Base-by-base conservation (phyloP, 1,139 yeast species). In the Pichia kudriavzevii region DNA sequence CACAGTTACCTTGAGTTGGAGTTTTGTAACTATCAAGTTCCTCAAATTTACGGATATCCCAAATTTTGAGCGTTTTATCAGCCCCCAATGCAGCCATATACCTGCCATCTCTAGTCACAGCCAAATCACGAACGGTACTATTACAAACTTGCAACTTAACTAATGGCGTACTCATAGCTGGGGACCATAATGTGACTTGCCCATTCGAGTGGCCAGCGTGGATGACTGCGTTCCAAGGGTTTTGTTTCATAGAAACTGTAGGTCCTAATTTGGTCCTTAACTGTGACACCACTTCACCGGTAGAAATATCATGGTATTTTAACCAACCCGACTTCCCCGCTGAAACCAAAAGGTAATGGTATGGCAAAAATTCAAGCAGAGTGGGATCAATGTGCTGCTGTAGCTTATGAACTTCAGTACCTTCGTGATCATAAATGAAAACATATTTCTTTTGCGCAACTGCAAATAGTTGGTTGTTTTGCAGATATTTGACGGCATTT, bases 361-460 rank as follows among this genome's bases (percentile, higher is more conserved):
- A 91, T 1, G 97, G 97, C 45, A 93, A 67, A 53, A 85, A 93
- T 46, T 88, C 95, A 52, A 93, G 63, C 38, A 73, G 65, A 10
- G 91, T 84, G 15, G 79, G 79, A 47, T 88, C 98, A 25, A 87
- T 67, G 54, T 91, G 98, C 54, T 84, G 91, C 50, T 82, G 83
- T 59, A 93, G 66, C 52, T 94, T 75, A 59, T 93, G 99, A 42
- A 93, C 64, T 66, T 93, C 99, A 32, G 80, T 70, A 19, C 99
- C 99, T 44, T 78, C 75, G 47, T 80, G 79, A 58, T 91, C 96
- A 57, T 93, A 93, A 28, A 93, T 83, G 55, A 79, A 93, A 1
- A 94, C 83, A 58, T 91, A 84, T 58, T 87, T 88, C 61, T 87
- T 88, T 61, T 93, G 99, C 1, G 99, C 98, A 12, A 79, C 95